Base-by-base conservation (phyloP, 179 eudicot genomes). In the Vitellaria paradoxa region DNA sequence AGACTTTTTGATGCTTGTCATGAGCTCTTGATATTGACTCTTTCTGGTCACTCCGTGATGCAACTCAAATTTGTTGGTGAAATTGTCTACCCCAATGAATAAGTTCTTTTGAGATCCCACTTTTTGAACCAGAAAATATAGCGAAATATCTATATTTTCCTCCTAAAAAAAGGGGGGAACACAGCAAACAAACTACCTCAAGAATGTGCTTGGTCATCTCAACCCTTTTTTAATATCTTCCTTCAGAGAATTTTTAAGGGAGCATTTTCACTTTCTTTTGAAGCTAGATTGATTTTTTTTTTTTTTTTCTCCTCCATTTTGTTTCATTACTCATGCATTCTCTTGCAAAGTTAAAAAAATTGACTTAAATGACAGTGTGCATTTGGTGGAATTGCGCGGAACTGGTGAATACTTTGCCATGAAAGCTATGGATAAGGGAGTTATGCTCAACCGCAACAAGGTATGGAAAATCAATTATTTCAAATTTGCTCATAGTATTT, bases 361-460 rank as follows among this genome's bases (percentile, higher is more conserved):
- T 72, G 6, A 59, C 68, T 73, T 40, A 10, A 8, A 18, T 84
- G 57, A 81, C 92, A 96, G 99, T 83, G 98, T 96, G 84, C 98
- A 96, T 89, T 86, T 94, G 87, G 98, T 94, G 68, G 98, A 96
- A 79, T 80, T 96, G 77, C 79, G 85, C 69, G 97, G 91, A 78
- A 92, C 99, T 1, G 95, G 91, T 30, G 90, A 91, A 81, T 80
- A 45, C 70, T 96, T 92, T 81, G 99, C 99, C 30, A 94, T 96
- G 99, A 96, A 96, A 84, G 91, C 99, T 49, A 94, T 96, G 99
- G 98, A 96, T 81, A 96, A 96, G 84, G 84, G 80, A 80, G 74
- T 89, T 15, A 94, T 96, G 99, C 91, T 96, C 21, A 96, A 92
- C 73, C 89, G 98, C 65, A 96, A 96, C 86, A 96, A 94, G 97